Evolutionary conservation across 345 rosid species (phyloP), one percentile per base, ranked within the genome.

Genomic region (Eucalyptus rudis): DNA sequence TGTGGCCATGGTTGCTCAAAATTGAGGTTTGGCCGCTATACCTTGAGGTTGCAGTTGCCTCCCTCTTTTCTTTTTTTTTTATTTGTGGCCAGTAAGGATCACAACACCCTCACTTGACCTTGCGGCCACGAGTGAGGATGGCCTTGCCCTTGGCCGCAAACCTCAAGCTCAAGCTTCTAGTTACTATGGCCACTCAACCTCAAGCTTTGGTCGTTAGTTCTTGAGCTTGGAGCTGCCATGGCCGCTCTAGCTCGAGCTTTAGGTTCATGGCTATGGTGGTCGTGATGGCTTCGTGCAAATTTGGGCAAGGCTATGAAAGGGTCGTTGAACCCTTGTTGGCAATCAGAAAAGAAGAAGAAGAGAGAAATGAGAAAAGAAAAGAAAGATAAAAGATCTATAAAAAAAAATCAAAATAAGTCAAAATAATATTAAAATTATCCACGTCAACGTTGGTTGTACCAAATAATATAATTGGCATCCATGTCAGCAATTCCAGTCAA

Each of bases 231-330:
- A 56, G 62, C 6, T 56, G 3, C 62, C 62, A 56, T 9, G 29
- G 3, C 27, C 1, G 3, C 29, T 56, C 62, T 20, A 56, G 62
- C 62, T 56, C 1, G 13, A 56, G 62, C 62, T 56, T 24, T 56
- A 9, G 29, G 62, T 24, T 56, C 29, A 1, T 24, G 29, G 29
- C 29, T 24, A 56, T 56, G 27, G 62, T 56, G 62, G 62, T 3
- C 1, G 1, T 0, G 2, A 56, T 24, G 13, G 29, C 62, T 24
- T 56, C 2, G 3, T 24, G 13, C 5, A 56, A 24, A 56, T 8
- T 56, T 56, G 62, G 13, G 62, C 1, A 1, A 56, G 62, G 29
- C 5, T 56, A 1, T 2, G 27, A 10, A 24, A 56, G 62, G 62
- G 29, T 56, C 5, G 13, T 1, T 56, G 29, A 22, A 56, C 13